Evolutionary conservation across 2,329 filamentous ascomycete species (phyloP).

Genomic region (Epichloe brachyelytri): DNA sequence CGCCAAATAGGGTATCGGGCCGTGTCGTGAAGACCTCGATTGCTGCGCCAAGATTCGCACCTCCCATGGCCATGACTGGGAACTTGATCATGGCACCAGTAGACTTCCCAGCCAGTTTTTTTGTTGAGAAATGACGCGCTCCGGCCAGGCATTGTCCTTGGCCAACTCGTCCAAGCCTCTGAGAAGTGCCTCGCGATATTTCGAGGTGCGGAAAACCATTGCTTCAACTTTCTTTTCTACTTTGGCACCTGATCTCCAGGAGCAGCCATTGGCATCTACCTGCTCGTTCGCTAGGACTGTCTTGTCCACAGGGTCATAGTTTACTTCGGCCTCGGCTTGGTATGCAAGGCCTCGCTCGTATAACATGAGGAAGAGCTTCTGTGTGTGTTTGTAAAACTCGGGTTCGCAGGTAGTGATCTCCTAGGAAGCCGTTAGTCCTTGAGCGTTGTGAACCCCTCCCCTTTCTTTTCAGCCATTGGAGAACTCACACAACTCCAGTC

Average conservation of each 20-base stretch:
- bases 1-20: slow-evolving; percentile 76
- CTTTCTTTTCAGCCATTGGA: not conserved
- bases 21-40: slow-evolving; percentile 74
- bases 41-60: slow-evolving; percentile 27
- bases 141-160: slow-evolving; percentile 59
- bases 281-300: slow-evolving; percentile 89
- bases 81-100: slow-evolving; percentile 62
- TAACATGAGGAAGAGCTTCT: slow-evolving; percentile 70
- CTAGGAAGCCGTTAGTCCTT: slow-evolving; percentile 28
- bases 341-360: slow-evolving; percentile 65
- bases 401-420: slow-evolving; percentile 78
- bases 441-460: not conserved
- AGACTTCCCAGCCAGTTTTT: slow-evolving; percentile 76
- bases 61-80: slow-evolving; percentile 35
- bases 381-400: slow-evolving; percentile 79
- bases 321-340: slow-evolving; percentile 71
- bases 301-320: slow-evolving; percentile 81
- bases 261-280: slow-evolving; percentile 73
- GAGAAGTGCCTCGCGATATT: slow-evolving; percentile 60
- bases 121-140: slow-evolving; percentile 72
- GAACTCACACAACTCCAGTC: slow-evolving; percentile 65
- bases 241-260: slow-evolving; percentile 77
- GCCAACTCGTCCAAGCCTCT: slow-evolving; percentile 56
- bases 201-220: slow-evolving; percentile 87
- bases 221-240: slow-evolving; percentile 70